phyloP scores from a whole-genome alignment of 768 basidiomycete genomes.

The Rhodosporidiobolus odoratus region DNA sequence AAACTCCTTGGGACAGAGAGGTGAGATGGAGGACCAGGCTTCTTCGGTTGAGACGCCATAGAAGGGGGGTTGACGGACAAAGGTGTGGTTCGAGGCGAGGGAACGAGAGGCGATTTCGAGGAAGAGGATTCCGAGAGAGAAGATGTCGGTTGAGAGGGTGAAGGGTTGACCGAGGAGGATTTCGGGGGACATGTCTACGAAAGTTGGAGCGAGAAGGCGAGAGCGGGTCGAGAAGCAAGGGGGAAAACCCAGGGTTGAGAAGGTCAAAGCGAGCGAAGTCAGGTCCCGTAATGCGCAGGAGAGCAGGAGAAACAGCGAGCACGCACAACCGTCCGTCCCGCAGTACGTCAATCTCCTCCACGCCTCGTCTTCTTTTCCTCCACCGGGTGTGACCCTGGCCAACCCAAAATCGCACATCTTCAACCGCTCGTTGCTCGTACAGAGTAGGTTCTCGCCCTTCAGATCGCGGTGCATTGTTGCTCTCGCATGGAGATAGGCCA shows the following conservation, averaged over 20 bases:
- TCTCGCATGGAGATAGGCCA: slow-evolving; percentile 95
- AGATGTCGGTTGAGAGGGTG: slow-evolving; percentile 74
- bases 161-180: slow-evolving; percentile 87
- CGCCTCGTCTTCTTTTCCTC: slow-evolving; percentile 75
- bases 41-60: slow-evolving; percentile 75
- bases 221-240: background rate
- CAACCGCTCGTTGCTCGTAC: slow-evolving; percentile 85
- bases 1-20: slow-evolving; percentile 73
- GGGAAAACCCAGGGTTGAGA: background rate
- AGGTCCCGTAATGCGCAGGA: background rate
- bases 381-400: slow-evolving; percentile 74
- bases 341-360: slow-evolving; percentile 40
- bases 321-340: slow-evolving; percentile 30
- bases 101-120: slow-evolving; percentile 80
- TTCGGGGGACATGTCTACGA: slow-evolving; percentile 96
- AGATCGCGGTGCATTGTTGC: slow-evolving; percentile 68
- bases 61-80: slow-evolving; percentile 61
- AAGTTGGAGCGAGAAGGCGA: slow-evolving; percentile 47
- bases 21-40: slow-evolving; percentile 60
- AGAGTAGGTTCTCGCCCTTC: slow-evolving; percentile 95
- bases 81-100: slow-evolving; percentile 71
- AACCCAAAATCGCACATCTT: slow-evolving; percentile 99
- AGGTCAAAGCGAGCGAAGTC: background rate
- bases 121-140: slow-evolving; percentile 62
- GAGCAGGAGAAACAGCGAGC: no score